Evolutionary conservation across 2,329 filamentous ascomycete genomes (phyloP).

Genomic region (Aspergillaceae sp.): DNA sequence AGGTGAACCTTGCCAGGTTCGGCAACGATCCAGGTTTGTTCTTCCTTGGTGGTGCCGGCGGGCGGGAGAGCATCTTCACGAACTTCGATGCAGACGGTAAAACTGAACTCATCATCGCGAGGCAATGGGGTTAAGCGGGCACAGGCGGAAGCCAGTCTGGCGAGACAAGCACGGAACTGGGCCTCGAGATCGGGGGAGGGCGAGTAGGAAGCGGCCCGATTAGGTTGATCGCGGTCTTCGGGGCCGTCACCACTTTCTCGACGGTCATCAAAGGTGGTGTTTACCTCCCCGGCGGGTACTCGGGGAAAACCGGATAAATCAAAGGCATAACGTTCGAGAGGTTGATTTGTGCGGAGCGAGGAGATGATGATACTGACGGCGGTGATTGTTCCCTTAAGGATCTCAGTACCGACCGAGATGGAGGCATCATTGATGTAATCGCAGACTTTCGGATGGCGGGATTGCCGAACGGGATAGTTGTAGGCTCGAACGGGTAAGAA

Average conservation of each 20-base stretch:
- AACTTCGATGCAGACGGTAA: slow-evolving; percentile 43
- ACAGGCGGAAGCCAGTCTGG: slow-evolving; percentile 36
- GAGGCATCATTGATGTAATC: slow-evolving; percentile 77
- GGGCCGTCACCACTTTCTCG: no score
- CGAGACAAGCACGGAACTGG: slow-evolving; percentile 41
- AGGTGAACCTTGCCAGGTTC: slow-evolving; percentile 40
- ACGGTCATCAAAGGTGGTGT: slow-evolving; percentile 43
- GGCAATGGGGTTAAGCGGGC: slow-evolving; percentile 36
- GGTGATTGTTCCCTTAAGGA: slow-evolving; percentile 52
- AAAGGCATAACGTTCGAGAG: slow-evolving; percentile 53
- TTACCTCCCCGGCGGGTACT: slow-evolving; percentile 39
- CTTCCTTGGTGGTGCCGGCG: slow-evolving; percentile 37
- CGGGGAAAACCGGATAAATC: slow-evolving; percentile 50
- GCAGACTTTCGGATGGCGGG: slow-evolving; percentile 76
- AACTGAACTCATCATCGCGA: slow-evolving; percentile 41
- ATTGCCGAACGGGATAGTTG: slow-evolving; percentile 77
- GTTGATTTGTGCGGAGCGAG: slow-evolving; percentile 41
- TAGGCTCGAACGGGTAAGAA: slow-evolving; percentile 75
- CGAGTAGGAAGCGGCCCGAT: slow-evolving; percentile 19
- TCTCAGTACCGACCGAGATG: slow-evolving; percentile 59
- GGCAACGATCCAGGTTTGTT: slow-evolving; percentile 55
- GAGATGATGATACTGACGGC: slow-evolving; percentile 51
- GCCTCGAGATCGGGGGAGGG: slow-evolving; percentile 38
- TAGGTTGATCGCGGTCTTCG: slow-evolving; percentile 3
- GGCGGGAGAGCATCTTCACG: slow-evolving; percentile 40